Conservation (phyloP, 805 yeast species). For the Saturnispora galanensis region DNA sequence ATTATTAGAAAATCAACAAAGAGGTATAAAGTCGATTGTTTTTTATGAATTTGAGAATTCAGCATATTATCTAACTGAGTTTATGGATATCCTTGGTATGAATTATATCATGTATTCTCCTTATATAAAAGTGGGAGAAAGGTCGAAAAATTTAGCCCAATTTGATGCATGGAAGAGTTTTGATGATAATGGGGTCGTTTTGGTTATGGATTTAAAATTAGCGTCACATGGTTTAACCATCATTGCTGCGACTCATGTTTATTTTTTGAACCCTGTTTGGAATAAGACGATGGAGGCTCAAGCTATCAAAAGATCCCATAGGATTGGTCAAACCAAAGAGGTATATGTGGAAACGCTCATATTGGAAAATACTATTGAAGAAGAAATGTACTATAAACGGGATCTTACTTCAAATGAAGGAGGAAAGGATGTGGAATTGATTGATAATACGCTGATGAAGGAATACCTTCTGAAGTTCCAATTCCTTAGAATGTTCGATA, state of each 20-base stretch:
- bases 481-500: constrained; percentile 31
- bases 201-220: constrained; percentile 57
- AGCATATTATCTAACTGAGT: constrained; percentile 58
- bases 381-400: constrained; percentile 46
- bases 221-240: constrained; percentile 67
- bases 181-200: constrained; percentile 37
- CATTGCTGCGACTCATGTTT: constrained; percentile 57
- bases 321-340: constrained; percentile 59
- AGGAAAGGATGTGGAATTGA: constrained; percentile 30
- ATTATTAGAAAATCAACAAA: constrained; percentile 40
- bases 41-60: constrained; percentile 66
- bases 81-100: constrained; percentile 51
- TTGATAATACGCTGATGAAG: constrained; percentile 52
- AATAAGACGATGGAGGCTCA: constrained; percentile 60
- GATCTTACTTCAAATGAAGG: constrained; percentile 15
- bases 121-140: constrained; percentile 37
- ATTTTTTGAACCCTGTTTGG: constrained; percentile 69
- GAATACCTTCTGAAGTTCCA: constrained; percentile 41
- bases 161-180: constrained; percentile 33
- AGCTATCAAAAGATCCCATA: constrained; percentile 67
- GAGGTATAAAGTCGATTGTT: constrained; percentile 44
- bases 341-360: constrained; percentile 64
- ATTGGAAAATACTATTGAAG: constrained; percentile 53
- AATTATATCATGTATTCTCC: constrained; percentile 57
- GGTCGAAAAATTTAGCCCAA: constrained; percentile 43